Percentiles rank a stretch among this genome's conserved stretches.
These are phyloP conservation scores for Scenedesmus sp. DNA, from an alignment of 163 green algal species.

Conservation along the genomic window DNA sequence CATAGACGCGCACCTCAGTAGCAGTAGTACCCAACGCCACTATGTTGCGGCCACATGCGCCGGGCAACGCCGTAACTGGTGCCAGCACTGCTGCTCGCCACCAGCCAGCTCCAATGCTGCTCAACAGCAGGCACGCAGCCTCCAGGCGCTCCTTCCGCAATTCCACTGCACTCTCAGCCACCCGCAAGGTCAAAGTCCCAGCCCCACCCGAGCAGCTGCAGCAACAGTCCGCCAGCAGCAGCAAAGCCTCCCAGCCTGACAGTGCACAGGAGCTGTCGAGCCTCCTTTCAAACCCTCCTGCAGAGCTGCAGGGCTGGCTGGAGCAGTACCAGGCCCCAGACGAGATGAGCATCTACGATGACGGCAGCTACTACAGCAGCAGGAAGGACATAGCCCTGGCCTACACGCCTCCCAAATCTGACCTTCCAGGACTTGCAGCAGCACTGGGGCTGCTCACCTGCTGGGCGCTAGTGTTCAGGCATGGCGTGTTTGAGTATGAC, in stretches of 20 bases:
- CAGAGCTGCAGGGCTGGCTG: conserved; percentile 1
- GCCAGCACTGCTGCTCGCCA: neutral
- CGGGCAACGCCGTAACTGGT: neutral
- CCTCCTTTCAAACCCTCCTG: neutral
- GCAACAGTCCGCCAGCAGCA: neutral
- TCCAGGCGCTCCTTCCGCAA: neutral
- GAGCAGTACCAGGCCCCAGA: conserved; percentile 24
- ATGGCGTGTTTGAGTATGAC: conserved; percentile 42
- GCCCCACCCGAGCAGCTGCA: neutral
- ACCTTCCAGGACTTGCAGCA: conserved; percentile 23
- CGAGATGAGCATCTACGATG: conserved; percentile 42
- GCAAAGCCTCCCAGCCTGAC: neutral
- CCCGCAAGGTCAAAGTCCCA: neutral
- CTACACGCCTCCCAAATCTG: neutral
- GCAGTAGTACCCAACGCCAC: neutral
- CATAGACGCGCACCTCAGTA: too few species aligned
- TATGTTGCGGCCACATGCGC: neutral
- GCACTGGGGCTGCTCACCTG: conserved; percentile 5
- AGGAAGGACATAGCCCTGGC: conserved; percentile 16
- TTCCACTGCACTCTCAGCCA: neutral
- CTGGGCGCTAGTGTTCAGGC: conserved; percentile 43
- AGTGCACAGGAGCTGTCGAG: neutral
- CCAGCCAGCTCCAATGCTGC: neutral
- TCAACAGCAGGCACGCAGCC: neutral
- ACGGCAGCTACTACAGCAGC: conserved; percentile 32